A percentile compares a stretch with the other conserved stretches of the same genome.
Evolutionary conservation across 2,329 filamentous ascomycete species (phyloP).

Genomic region (Penicillium sp.): DNA sequence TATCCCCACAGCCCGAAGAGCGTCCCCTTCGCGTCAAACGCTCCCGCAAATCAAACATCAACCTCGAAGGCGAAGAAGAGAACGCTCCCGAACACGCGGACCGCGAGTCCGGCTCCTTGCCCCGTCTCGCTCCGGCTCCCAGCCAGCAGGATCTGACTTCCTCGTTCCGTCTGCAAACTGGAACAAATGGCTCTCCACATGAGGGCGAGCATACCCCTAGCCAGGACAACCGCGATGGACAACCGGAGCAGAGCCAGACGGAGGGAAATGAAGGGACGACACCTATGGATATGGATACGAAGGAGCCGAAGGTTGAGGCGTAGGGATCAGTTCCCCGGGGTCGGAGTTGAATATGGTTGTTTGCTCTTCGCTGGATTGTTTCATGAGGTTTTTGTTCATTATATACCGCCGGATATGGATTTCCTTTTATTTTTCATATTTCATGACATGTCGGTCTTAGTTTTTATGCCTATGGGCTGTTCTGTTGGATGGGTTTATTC

Average conservation of each 20-base stretch:
- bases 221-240: conserved; percentile 13
- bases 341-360: not conserved
- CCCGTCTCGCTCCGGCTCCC: conserved; percentile 34
- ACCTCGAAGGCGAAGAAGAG: conserved; percentile 24
- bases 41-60: conserved; percentile 37
- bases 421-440: not conserved
- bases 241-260: conserved; percentile 13
- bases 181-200: conserved; percentile 25
- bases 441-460: not conserved
- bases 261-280: conserved; percentile 26
- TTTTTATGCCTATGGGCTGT: not conserved
- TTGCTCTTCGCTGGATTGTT: not conserved
- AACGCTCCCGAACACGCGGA: conserved; percentile 20
- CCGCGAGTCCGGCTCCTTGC: conserved; percentile 22
- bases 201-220: conserved; percentile 24
- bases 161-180: conserved; percentile 35
- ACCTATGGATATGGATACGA: conserved; percentile 39
- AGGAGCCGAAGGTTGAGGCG: conserved; percentile 33
- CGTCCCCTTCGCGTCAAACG: conserved; percentile 45
- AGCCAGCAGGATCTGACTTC: conserved; percentile 38
- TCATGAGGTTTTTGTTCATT: conserved; percentile 1
- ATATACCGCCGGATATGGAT: conserved; percentile 13
- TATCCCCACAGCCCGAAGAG: conserved; percentile 40
- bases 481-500: not conserved
- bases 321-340: not conserved